These are phyloP conservation scores for Thalassiosira hispida DNA, from an alignment of 352 stramenopile species.

Conservation along the genomic window DNA sequence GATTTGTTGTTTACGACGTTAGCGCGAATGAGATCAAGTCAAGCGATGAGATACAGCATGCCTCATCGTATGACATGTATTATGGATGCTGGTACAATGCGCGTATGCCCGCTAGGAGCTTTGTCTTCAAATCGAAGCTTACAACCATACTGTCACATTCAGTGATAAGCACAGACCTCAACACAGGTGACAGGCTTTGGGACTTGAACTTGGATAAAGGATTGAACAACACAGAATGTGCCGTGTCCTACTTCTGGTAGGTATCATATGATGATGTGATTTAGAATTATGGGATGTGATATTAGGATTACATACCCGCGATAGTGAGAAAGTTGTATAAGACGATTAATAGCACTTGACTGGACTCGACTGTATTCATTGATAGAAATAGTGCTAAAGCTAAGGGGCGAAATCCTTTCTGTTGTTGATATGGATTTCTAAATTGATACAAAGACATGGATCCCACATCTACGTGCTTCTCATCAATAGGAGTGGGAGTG, in stretches of 20 bases:
- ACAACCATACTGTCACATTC: constrained; percentile 69
- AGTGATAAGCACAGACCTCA: constrained; percentile 69
- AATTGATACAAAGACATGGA: too few species aligned
- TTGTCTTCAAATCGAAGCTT: constrained; percentile 77
- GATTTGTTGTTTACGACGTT: constrained; percentile 75
- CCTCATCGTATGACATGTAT: constrained; percentile 36
- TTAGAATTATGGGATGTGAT: neutral
- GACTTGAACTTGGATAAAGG: constrained; percentile 64
- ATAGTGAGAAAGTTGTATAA: too few species aligned
- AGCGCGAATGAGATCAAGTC: constrained; percentile 45
- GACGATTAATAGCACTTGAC: too few species aligned
- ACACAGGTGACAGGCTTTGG: constrained; percentile 49
- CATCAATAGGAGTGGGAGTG: too few species aligned
- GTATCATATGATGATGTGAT: constrained; percentile 5
- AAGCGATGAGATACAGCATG: constrained; percentile 56
- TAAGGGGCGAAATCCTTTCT: too few species aligned
- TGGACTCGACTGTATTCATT: too few species aligned
- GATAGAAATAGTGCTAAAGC: too few species aligned
- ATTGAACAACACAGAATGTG: constrained; percentile 64
- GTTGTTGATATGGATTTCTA: too few species aligned
- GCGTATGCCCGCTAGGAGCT: constrained; percentile 55
- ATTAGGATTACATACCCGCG: too few species aligned
- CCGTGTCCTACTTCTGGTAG: constrained; percentile 23
- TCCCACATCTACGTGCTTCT: too few species aligned
- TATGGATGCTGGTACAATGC: constrained; percentile 57